These are phyloP conservation scores for Thinopyrum obtusiflorum DNA, from an alignment of 202 grass and related monocot genomes.

Conservation along the genomic window DNA sequence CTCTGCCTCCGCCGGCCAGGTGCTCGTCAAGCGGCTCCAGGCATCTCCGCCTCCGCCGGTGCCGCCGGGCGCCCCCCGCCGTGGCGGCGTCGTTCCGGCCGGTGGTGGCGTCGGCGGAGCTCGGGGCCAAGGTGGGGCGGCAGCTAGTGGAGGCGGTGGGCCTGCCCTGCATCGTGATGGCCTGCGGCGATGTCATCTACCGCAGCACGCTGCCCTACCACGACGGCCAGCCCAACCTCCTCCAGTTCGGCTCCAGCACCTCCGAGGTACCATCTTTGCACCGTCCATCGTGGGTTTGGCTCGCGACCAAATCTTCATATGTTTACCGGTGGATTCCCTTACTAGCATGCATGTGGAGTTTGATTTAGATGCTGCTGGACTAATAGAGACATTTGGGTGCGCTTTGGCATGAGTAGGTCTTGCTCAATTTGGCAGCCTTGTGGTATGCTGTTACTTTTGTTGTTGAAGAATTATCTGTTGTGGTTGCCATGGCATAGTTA, in stretches of 20 bases:
- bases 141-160: conserved; percentile 86
- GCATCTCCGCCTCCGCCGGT: conserved; percentile 29
- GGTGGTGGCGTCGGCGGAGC: conserved; percentile 41
- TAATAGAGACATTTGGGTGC: neutral
- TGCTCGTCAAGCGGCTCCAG: too few species aligned
- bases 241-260: conserved; percentile 97
- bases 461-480: neutral
- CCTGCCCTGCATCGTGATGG: conserved; percentile 96
- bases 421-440: neutral
- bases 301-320: neutral
- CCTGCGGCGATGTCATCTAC: conserved; percentile 97
- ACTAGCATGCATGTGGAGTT: neutral
- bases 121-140: conserved; percentile 45
- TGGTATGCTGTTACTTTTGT: too few species aligned
- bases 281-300: neutral
- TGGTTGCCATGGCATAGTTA: neutral
- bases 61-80: neutral
- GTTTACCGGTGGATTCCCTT: neutral
- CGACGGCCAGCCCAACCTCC: conserved; percentile 74
- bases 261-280: conserved; percentile 57
- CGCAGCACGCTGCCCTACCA: conserved; percentile 74
- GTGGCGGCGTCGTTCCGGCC: conserved; percentile 32
- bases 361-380: neutral
- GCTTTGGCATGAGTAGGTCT: neutral
- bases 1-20: too few species aligned